Evolutionary conservation across 2,329 filamentous ascomycete genomes (phyloP), one percentile per base, ranked within the genome.

Genomic region (Elsinoe arachidis): DNA sequence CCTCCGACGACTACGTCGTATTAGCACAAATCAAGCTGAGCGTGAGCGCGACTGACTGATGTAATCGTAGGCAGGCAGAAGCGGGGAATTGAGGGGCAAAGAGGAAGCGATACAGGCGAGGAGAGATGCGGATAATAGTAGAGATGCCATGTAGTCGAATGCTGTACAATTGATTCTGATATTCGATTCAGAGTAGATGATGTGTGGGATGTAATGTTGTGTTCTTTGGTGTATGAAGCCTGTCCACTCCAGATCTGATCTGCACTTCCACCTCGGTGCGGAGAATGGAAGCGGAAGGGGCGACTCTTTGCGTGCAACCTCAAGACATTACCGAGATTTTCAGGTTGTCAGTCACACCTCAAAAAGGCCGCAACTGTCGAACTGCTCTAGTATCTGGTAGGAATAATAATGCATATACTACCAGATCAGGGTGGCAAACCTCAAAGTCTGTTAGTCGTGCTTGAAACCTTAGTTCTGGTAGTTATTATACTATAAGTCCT

Each of bases 61-160:
- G 58, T 66, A 68, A 55, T 68, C 66, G 58, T 67, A 68, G 37
- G 56, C 61, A 41, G 58, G 43, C 21, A 67, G 58, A 19, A 68
- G 55, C 14, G 64, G 65, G 11, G 63, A 61, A 44, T 68, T 68
- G n/a, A 67, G 63, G 12, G 65, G 65, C 19, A 65, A 61, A 7
- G 64, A 39, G 30, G 37, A 23, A n/a, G 55, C 54, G 43, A 61
- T 52, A 23, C 41, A 17, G 41, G 46, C n/a, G 15, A 61, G 17
- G 41, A 56, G 19, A 30, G 55, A 35, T 35, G 44, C 51, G 34
- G 33, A 37, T 41, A 62, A 34, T 26, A 56, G 33, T 37, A 56
- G 33, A 9, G 39, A 56, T 56, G 54, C 43, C 54, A 56, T 56
- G 53, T 55, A 46, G 19, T 21, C 10, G 53, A 39, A 55, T 55